phyloP scores from a whole-genome alignment of 2,329 filamentous ascomycete genomes.

The Aurifilum marmelostoma region DNA sequence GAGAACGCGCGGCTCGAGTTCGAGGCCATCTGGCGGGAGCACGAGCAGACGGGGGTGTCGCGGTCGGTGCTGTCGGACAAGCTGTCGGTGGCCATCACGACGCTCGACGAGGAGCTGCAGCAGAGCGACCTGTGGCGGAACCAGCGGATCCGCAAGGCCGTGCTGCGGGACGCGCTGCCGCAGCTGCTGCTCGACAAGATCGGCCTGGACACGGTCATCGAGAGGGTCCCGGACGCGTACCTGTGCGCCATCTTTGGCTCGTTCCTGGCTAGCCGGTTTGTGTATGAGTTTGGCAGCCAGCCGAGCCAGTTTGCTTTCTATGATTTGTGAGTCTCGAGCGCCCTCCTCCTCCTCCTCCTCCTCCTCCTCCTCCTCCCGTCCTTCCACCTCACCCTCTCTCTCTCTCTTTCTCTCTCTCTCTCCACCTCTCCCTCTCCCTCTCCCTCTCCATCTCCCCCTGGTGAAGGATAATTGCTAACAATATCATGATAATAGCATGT shows the following conservation, averaged over 20 bases:
- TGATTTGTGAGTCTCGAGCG: constrained; percentile 74
- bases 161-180: constrained; percentile 85
- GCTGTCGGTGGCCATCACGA: constrained; percentile 91
- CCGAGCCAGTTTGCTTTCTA: constrained; percentile 98
- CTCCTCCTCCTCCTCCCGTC: no score
- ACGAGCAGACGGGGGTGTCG: constrained; percentile 76
- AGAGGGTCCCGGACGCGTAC: constrained; percentile 88
- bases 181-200: constrained; percentile 84
- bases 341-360: no score
- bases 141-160: constrained; percentile 72
- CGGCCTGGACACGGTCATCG: constrained; percentile 83
- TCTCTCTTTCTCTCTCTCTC: no score
- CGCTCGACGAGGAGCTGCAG: constrained; percentile 94
- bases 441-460: not conserved
- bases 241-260: constrained; percentile 94
- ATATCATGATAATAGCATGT: constrained; percentile 56
- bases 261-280: constrained; percentile 91
- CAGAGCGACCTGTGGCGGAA: constrained; percentile 91
- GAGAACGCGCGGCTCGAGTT: constrained; percentile 93
- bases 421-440: no score
- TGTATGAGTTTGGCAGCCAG: constrained; percentile 91
- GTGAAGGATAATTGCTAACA: constrained; percentile 38
- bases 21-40: constrained; percentile 96
- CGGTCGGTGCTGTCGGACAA: constrained; percentile 90
- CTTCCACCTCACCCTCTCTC: no score